Evolutionary conservation across 768 basidiomycete genomes (phyloP), one percentile per base, ranked within the genome.

Genomic region (Trametes villosa): DNA sequence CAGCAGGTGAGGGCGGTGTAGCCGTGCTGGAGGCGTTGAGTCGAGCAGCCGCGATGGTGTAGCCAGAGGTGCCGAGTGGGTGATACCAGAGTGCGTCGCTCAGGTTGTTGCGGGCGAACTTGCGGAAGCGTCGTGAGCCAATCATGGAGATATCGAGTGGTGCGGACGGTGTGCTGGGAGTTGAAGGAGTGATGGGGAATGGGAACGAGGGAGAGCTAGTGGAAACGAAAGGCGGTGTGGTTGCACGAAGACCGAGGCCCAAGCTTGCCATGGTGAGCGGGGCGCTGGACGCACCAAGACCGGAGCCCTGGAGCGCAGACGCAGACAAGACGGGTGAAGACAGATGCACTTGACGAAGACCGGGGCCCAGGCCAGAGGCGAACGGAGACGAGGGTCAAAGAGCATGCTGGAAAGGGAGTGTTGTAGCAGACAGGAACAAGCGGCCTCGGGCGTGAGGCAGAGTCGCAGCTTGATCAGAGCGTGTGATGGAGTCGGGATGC

Each of bases 71-170:
- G 31, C 57, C 57, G 40, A 38, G 40, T 3, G 47, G 30, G 22
- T 52, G 49, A 38, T 59, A 59, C 57, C 57, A 59, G n/a, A 59
- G 57, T 1, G 31, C 29, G 7, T 9, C 40, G 18, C 38, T 22
- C n/a, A 6, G 12, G 49, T 52, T 59, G 50, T 45, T 52, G 30
- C 55, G 55, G 33, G 42, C 45, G 12, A 29, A 57, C 42, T 45
- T 36, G 55, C 45, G 33, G 38, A 57, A 57, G 30, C 45, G 44
- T 12, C n/a, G n/a, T 13, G 55, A 44, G 45, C 24, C 26, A 22
- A 57, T 31, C 29, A 45, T 33, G 30, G 42, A 12, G 17, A 57
- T 48, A 17, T 38, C 12, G 30, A 57, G 30, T 17, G 46, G n/a
- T 9, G 45, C 13, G 5, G 34, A 41, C 4, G 52, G 26, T 27